A percentile compares a stretch with the other conserved stretches of the same genome.
Evolutionary conservation across 352 stramenopile genomes (phyloP).

Genomic region (Phytophthora macrochlamydospora): DNA sequence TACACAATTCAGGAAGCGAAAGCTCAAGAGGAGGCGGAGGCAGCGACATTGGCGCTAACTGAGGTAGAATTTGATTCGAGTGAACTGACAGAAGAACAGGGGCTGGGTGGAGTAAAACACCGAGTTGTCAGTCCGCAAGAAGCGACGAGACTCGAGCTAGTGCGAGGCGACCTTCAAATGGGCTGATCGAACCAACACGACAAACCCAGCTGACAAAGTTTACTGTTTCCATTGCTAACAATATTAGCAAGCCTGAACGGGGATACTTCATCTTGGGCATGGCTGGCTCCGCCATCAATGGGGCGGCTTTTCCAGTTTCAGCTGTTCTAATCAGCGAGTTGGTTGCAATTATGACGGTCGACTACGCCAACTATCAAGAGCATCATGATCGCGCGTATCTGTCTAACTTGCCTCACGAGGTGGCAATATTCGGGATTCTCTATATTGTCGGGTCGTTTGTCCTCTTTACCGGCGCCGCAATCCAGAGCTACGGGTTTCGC

Average conservation of each 20-base stretch:
- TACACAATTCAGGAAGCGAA: conserved; percentile 37
- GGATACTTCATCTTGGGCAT: conserved; percentile 27
- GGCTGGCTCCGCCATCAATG: conserved; percentile 23
- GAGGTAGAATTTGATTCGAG: background rate
- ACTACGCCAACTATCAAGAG: conserved; percentile 34
- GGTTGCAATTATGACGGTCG: conserved; percentile 31
- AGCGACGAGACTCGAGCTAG: conserved; percentile 10
- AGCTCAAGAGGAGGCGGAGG: conserved; percentile 29
- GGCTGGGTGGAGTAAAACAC: conserved; percentile 3
- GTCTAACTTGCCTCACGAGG: conserved; percentile 21
- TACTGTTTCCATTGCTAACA: conserved; percentile 10
- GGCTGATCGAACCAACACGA: background rate
- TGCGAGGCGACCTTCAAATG: background rate
- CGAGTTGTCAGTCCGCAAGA: conserved; percentile 3
- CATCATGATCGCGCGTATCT: conserved; percentile 31
- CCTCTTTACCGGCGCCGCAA: conserved; percentile 24
- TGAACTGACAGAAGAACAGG: background rate
- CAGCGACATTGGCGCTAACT: conserved; percentile 7
- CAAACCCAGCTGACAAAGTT: conserved; percentile 1
- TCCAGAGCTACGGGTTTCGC: conserved; percentile 51
- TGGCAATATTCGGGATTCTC: conserved; percentile 36
- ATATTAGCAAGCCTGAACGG: conserved; percentile 23
- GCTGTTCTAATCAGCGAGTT: conserved; percentile 30
- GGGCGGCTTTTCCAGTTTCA: conserved; percentile 22
- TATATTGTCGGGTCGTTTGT: conserved; percentile 46